Evolutionary conservation across 1,139 yeast genomes (phyloP).

Genomic region (Groenewaldozyma auringiensis): DNA sequence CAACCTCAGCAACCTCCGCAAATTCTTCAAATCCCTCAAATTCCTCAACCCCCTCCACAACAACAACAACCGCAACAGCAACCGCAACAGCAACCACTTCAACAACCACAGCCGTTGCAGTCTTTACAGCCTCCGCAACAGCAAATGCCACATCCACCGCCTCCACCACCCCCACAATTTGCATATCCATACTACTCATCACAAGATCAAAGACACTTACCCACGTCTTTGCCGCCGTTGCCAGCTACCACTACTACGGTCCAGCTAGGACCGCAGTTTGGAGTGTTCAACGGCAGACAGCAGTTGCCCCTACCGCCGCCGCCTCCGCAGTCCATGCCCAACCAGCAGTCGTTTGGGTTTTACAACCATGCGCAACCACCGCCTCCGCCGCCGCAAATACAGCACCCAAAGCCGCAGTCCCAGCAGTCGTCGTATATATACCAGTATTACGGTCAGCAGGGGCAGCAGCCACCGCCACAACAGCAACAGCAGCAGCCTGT

Average conservation of each 20-base stretch:
- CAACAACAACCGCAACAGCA: slow-evolving; percentile 6
- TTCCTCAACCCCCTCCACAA: not conserved
- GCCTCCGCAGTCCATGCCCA: slow-evolving; percentile 13
- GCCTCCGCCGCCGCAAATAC: slow-evolving; percentile 8
- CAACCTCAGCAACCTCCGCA: slow-evolving; percentile 3
- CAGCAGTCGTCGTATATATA: slow-evolving; percentile 7
- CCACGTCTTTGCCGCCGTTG: not conserved
- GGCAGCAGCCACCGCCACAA: slow-evolving; percentile 7
- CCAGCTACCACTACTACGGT: slow-evolving; percentile 8
- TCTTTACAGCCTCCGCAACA: slow-evolving; percentile 7
- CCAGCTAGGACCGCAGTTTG: slow-evolving; percentile 2
- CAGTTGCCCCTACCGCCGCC: slow-evolving; percentile 8
- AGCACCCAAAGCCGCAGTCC: not conserved
- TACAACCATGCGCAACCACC: slow-evolving; percentile 13
- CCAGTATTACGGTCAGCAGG: slow-evolving; percentile 8
- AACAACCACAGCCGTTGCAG: slow-evolving; percentile 6
- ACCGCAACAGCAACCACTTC: slow-evolving; percentile 4
- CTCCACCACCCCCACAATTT: no score
- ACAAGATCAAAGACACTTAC: slow-evolving; percentile 7
- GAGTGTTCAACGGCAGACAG: slow-evolving; percentile 1
- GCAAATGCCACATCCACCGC: slow-evolving; percentile 7
- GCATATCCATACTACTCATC: no score
- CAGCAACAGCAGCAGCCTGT: slow-evolving; percentile 3
- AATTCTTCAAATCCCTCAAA: not conserved
- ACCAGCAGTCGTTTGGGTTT: slow-evolving; percentile 6